Conservation (phyloP, 108 stramenopile genomes). For the Pseudonitzschia pungens region DNA sequence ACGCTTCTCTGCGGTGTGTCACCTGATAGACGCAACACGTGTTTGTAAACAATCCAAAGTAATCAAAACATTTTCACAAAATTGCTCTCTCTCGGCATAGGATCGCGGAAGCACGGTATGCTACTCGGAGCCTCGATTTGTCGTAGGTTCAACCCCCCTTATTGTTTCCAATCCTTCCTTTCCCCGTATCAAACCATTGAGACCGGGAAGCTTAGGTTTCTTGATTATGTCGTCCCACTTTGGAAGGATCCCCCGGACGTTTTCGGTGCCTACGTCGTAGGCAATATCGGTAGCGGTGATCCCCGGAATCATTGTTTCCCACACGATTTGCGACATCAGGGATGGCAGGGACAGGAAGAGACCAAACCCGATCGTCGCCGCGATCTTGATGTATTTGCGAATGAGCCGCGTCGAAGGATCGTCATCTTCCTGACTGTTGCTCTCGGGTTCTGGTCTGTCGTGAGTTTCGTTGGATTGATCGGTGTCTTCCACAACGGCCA, state of each 20-base stretch:
- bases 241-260: background rate
- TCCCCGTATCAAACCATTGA: background rate
- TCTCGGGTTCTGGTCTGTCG: background rate
- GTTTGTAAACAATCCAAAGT: no score
- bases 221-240: background rate
- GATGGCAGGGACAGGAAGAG: conserved; percentile 12
- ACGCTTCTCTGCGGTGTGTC: no score
- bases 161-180: background rate
- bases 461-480: background rate
- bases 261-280: background rate
- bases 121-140: background rate
- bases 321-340: conserved; percentile 2
- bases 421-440: background rate
- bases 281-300: conserved; percentile 18
- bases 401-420: background rate
- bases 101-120: background rate
- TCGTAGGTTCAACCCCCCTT: background rate
- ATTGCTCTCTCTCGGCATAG: background rate
- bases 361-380: conserved; percentile 5
- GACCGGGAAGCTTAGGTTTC: background rate
- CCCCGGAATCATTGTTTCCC: conserved; percentile 11
- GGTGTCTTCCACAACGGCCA: background rate
- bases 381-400: background rate
- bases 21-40: no score
- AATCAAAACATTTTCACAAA: no score